Base-by-base conservation (phyloP, 495 filamentous ascomycete species). In the Penicilliopsis zonata region DNA sequence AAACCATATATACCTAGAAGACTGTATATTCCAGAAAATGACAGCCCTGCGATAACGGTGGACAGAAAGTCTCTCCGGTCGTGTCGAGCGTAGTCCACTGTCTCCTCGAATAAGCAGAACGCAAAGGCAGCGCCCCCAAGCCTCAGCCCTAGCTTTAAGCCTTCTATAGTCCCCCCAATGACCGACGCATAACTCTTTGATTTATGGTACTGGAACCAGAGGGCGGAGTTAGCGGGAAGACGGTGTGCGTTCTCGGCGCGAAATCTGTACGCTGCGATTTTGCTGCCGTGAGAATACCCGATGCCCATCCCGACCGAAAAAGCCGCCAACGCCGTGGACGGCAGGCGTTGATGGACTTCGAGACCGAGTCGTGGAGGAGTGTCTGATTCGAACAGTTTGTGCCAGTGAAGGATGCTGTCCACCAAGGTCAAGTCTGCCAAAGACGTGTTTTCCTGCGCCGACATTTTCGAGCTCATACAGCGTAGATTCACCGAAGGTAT, bases 151-250 rank as follows among this genome's bases (percentile, higher is more conserved):
- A 86, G 78, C 44, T 71, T 78, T 24, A 82, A 33, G 0, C 84
- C 92, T 48, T 86, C 83, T 40, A 69, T 71, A 9, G 87, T 54
- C 0, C 78, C 90, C 2, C 81, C 83, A 8, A 77, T 67, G 30
- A 78, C 69, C 4, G 77, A 58, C 35, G 82, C 71, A 59, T 96
- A 95, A 52, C 94, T 95, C 59, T 96, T 96, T 45, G 74, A 83
- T 57, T 94, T 95, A 57, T 96, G 92, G 51, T 98, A 98, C 17
- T 95, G 72, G 50, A 85, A 98, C 90, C 90, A 98, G 18, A 85
- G 90, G 5, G 71, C 71, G 14, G 78, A 72, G n/a, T 72, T 72
- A 4, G 61, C 74, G 13, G 90, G 90, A 28, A 92, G 73, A 43
- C 86, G 77, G 60, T 98, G 90, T 13, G 90, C 82, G 47, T 98